Evolutionary conservation across 805 yeast genomes (phyloP).

Genomic region (Wickerhamomyces ciferrii): DNA sequence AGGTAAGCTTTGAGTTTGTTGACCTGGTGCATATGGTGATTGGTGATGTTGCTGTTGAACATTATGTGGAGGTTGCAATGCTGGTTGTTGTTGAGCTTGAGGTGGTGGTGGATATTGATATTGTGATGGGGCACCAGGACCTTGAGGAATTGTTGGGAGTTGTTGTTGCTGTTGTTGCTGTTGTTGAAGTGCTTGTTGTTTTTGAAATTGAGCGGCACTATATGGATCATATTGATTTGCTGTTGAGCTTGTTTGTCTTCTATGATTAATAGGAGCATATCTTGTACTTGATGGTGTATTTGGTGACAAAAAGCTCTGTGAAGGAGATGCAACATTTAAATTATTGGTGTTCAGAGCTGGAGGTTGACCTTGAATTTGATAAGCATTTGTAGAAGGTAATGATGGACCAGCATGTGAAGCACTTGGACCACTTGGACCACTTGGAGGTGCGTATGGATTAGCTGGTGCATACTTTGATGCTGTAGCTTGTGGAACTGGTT

Average conservation of each 20-base stretch:
- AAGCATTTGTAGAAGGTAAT: background rate
- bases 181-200: constrained; percentile 1
- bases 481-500: constrained; percentile 2
- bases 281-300: constrained; percentile 19
- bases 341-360: background rate
- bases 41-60: background rate
- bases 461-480: constrained; percentile 5
- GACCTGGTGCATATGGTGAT: background rate
- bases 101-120: background rate
- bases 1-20: background rate
- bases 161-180: constrained; percentile 1
- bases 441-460: constrained; percentile 2
- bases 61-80: constrained; percentile 1
- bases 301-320: constrained; percentile 9
- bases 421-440: background rate
- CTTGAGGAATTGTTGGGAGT: background rate
- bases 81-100: constrained; percentile 1
- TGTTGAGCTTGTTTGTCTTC: constrained; percentile 21
- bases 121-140: background rate
- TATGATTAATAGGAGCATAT: constrained; percentile 33
- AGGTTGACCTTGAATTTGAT: background rate
- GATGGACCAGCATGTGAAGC: background rate
- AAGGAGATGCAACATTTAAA: constrained; percentile 7
- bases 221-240: constrained; percentile 24
- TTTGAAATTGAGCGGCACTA: constrained; percentile 11